Evolutionary conservation across 306 rosid genomes (phyloP).

Genomic region (Astragalus glycyphyllos): DNA sequence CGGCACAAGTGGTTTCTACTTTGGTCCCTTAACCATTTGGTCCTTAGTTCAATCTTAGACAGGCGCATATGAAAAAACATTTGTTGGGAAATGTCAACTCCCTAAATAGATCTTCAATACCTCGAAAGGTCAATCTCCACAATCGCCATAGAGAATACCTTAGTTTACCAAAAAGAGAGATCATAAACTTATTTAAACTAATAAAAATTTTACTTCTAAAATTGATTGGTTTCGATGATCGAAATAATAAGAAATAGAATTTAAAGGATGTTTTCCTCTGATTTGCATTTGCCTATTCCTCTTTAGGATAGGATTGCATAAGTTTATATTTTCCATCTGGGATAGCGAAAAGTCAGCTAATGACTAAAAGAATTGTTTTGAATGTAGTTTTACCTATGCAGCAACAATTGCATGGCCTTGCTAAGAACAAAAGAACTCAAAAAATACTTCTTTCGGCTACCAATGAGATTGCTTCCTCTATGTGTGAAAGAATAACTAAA

Average conservation of each 20-base stretch:
- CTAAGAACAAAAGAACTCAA: constrained; percentile 56
- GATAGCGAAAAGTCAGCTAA: constrained; percentile 46
- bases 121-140: no score
- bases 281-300: constrained; percentile 23
- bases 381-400: constrained; percentile 48
- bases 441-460: constrained; percentile 59
- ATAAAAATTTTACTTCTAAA: background rate
- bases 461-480: constrained; percentile 56
- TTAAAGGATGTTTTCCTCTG: constrained; percentile 5
- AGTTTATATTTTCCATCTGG: constrained; percentile 28
- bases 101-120: no score
- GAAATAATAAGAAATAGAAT: background rate
- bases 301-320: constrained; percentile 30
- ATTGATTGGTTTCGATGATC: background rate
- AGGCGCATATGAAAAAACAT: no score
- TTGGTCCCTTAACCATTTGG: no score
- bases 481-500: constrained; percentile 67
- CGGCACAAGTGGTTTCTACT: no score
- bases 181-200: background rate
- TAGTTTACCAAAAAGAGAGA: no score
- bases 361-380: constrained; percentile 52
- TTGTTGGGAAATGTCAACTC: no score
- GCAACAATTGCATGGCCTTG: constrained; percentile 55
- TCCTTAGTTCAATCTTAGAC: no score
- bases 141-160: no score